These are phyloP conservation scores for Globisporangium cederbergense DNA, from an alignment of 352 stramenopile species.

Conservation along the genomic window DNA sequence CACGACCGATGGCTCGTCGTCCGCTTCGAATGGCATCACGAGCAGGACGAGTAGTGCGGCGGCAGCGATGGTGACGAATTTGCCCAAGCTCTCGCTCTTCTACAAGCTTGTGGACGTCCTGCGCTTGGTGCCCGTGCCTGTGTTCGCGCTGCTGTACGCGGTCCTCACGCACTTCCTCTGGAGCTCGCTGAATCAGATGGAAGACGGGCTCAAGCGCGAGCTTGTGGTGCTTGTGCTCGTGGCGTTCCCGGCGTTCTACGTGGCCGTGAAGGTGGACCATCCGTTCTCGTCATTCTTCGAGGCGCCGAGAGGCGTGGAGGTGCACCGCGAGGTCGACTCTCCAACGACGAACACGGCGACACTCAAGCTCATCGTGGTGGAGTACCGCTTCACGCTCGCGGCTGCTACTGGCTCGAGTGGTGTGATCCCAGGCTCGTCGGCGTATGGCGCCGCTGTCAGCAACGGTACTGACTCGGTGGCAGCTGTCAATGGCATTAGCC, in stretches of 20 bases:
- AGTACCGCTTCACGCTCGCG: constrained; percentile 55
- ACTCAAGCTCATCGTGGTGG: constrained; percentile 72
- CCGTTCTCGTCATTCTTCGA: constrained; percentile 65
- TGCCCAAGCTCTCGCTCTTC: constrained; percentile 25
- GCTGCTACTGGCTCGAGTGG: neutral
- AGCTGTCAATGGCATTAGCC: neutral
- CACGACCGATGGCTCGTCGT: constrained; percentile 7
- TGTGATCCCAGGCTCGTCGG: neutral
- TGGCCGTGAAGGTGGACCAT: constrained; percentile 70
- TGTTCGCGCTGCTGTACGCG: constrained; percentile 77
- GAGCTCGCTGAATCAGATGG: constrained; percentile 32
- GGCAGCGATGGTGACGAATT: neutral
- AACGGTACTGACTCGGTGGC: constrained; percentile 3
- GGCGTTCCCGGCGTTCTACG: constrained; percentile 60
- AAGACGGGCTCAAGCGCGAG: constrained; percentile 46
- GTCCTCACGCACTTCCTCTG: constrained; percentile 60
- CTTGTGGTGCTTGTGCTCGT: constrained; percentile 59
- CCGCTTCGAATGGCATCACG: constrained; percentile 15
- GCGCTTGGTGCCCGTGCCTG: constrained; percentile 47
- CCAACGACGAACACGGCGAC: constrained; percentile 25
- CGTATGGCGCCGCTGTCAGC: constrained; percentile 1
- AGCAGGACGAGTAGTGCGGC: neutral
- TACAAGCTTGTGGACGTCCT: constrained; percentile 38
- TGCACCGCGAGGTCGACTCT: constrained; percentile 11
- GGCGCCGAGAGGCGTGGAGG: constrained; percentile 22